These are phyloP conservation scores for Proliferodiscus dingleyae DNA, from an alignment of 2,329 filamentous ascomycete species.

Conservation along the genomic window DNA sequence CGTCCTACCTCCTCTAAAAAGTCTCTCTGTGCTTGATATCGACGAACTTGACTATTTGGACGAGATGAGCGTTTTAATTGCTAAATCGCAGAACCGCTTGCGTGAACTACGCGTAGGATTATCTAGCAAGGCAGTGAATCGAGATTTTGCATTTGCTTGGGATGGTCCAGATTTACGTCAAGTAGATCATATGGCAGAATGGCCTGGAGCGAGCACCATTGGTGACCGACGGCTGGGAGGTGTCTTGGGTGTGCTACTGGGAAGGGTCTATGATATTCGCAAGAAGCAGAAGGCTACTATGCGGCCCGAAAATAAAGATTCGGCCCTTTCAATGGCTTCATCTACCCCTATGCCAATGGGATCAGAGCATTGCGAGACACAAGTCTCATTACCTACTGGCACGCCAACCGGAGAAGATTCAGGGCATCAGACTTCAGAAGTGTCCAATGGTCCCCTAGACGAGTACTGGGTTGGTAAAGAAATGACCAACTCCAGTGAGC, in stretches of 20 bases:
- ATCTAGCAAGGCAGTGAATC: conserved; percentile 42
- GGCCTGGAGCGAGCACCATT: conserved; percentile 52
- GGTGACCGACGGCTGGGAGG: conserved; percentile 62
- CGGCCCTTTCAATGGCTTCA: conserved; percentile 9
- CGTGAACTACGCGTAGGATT: conserved; percentile 72
- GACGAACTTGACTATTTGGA: conserved; percentile 80
- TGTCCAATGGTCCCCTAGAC: conserved; percentile 5
- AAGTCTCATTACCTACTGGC: conserved; percentile 7
- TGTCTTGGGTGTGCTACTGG: conserved; percentile 63
- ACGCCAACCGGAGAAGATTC: conserved; percentile 13
- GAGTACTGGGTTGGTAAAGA: conserved; percentile 17
- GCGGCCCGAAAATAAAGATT: conserved; percentile 23
- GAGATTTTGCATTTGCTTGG: conserved; percentile 57
- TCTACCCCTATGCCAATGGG: conserved; percentile 13
- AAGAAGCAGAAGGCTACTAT: conserved; percentile 25
- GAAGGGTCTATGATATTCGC: conserved; percentile 59
- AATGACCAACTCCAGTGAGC: conserved; percentile 8
- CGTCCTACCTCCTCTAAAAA: conserved; percentile 68
- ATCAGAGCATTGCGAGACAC: conserved; percentile 8
- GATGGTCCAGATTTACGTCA: conserved; percentile 58
- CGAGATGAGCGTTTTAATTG: conserved; percentile 74
- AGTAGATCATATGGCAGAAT: conserved; percentile 53
- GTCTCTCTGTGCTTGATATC: conserved; percentile 72
- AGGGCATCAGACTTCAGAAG: conserved; percentile 14
- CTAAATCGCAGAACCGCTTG: conserved; percentile 60